Evolutionary conservation across 202 grass and related monocot genomes (phyloP).

Genomic region (Schoenoplectus triqueter): DNA sequence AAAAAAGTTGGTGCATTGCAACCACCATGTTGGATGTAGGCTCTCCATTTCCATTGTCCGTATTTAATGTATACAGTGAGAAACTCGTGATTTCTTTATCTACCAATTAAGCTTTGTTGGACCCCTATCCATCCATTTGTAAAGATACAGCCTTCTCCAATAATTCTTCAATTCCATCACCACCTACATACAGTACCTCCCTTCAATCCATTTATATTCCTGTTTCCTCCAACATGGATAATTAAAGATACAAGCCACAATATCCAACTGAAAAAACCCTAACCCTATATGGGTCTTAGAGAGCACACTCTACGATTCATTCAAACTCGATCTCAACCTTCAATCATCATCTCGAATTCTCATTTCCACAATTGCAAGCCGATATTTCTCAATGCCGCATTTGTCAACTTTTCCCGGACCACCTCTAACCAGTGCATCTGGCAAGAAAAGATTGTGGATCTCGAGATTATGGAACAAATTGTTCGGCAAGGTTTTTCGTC

Average conservation of each 20-base stretch:
- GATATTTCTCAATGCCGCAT: slow-evolving; percentile 40
- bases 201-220: slow-evolving; percentile 26
- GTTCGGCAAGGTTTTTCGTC: slow-evolving; percentile 32
- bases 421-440: background rate
- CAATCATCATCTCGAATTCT: slow-evolving; percentile 20
- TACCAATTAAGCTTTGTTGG: slow-evolving; percentile 24
- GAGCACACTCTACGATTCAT: slow-evolving; percentile 42
- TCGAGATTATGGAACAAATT: slow-evolving; percentile 34
- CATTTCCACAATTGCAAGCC: background rate
- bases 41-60: background rate
- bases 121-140: slow-evolving; percentile 44
- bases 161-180: slow-evolving; percentile 11
- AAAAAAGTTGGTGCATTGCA: background rate
- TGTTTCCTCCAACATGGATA: slow-evolving; percentile 27
- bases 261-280: slow-evolving; percentile 13
- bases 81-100: slow-evolving; percentile 21
- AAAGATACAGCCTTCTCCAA: slow-evolving; percentile 27
- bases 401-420: slow-evolving; percentile 9
- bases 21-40: slow-evolving; percentile 1
- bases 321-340: slow-evolving; percentile 29
- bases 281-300: slow-evolving; percentile 40
- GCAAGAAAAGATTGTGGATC: slow-evolving; percentile 30
- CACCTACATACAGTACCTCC: background rate
- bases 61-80: slow-evolving; percentile 38
- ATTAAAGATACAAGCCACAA: background rate